phyloP scores from a whole-genome alignment of 495 filamentous ascomycete genomes.

The Hyaloscypha finlandica region DNA sequence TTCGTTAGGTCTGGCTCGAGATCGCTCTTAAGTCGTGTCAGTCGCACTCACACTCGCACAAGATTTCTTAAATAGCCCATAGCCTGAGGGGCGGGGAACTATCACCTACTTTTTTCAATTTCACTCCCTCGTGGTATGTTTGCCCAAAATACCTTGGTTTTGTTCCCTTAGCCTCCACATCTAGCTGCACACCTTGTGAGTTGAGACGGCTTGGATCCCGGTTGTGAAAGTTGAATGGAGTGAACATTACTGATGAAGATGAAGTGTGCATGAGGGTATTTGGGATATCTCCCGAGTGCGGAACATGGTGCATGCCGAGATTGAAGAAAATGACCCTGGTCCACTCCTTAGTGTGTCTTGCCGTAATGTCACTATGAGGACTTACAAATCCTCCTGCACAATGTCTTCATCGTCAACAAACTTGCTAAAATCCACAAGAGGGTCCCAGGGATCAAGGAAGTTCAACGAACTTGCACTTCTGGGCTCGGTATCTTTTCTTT shows the following conservation, averaged over 20 bases:
- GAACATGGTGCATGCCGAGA: constrained; percentile 60
- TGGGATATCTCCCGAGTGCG: constrained; percentile 44
- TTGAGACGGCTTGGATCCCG: constrained; percentile 11
- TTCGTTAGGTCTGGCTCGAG: constrained; percentile 12
- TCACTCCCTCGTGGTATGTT: background rate
- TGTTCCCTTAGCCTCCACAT: background rate
- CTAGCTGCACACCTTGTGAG: constrained; percentile 9
- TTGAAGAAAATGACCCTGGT: constrained; percentile 50
- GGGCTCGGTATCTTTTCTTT: constrained; percentile 57
- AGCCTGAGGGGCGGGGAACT: background rate
- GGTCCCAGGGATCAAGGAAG: constrained; percentile 47
- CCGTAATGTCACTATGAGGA: constrained; percentile 12
- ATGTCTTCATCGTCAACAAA: constrained; percentile 57
- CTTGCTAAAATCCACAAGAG: constrained; percentile 54
- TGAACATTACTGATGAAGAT: constrained; percentile 18
- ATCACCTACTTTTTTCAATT: constrained; percentile 4
- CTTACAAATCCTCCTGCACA: constrained; percentile 51
- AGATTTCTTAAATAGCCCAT: background rate
- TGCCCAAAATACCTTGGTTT: constrained; percentile 14
- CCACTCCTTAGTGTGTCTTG: background rate
- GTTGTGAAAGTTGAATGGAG: constrained; percentile 19
- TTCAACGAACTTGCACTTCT: constrained; percentile 47
- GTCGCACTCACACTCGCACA: background rate
- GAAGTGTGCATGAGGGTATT: constrained; percentile 19
- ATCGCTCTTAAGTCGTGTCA: constrained; percentile 1